Evolutionary conservation across 768 basidiomycete genomes (phyloP).

Genomic region (Tylopilus plumbeoviolaceoides): DNA sequence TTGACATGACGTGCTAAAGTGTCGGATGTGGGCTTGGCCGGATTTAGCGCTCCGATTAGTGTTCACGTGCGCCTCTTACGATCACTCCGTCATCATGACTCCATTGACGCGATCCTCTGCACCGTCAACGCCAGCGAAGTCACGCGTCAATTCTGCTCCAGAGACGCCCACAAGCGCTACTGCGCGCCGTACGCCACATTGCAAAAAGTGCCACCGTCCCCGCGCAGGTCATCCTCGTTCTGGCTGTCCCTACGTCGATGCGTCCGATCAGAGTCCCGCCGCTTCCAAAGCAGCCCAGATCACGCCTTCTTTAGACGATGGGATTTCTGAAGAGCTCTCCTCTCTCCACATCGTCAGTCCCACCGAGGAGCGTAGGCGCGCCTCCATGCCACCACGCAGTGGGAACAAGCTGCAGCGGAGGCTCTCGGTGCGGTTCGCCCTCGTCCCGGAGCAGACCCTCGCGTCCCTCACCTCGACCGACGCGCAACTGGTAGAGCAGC

Average conservation of each 20-base stretch:
- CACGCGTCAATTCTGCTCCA: constrained; percentile 9
- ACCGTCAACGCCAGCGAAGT: constrained; percentile 27
- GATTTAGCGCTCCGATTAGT: neutral
- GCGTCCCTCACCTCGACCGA: constrained; percentile 48
- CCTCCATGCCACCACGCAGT: constrained; percentile 4
- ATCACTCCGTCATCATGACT: constrained; percentile 15
- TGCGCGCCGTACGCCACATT: constrained; percentile 50
- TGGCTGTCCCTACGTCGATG: constrained; percentile 49
- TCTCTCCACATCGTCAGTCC: constrained; percentile 41
- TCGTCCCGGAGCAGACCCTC: constrained; percentile 39
- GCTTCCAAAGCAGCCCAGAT: constrained; percentile 2
- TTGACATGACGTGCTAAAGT: neutral
- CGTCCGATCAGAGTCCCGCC: constrained; percentile 14
- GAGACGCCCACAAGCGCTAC: constrained; percentile 34
- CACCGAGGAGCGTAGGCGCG: constrained; percentile 14
- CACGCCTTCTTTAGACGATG: constrained; percentile 17
- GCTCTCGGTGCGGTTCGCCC: constrained; percentile 30
- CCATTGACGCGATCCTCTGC: constrained; percentile 29
- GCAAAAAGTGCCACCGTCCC: constrained; percentile 52
- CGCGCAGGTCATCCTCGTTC: constrained; percentile 59
- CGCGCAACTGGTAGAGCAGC: constrained; percentile 41
- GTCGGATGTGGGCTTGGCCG: neutral
- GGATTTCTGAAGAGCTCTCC: constrained; percentile 40
- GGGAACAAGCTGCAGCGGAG: constrained; percentile 16
- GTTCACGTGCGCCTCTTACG: neutral